Conservation (phyloP, 176 grass and related monocot species). For the Chrysopogon serrulatus region DNA sequence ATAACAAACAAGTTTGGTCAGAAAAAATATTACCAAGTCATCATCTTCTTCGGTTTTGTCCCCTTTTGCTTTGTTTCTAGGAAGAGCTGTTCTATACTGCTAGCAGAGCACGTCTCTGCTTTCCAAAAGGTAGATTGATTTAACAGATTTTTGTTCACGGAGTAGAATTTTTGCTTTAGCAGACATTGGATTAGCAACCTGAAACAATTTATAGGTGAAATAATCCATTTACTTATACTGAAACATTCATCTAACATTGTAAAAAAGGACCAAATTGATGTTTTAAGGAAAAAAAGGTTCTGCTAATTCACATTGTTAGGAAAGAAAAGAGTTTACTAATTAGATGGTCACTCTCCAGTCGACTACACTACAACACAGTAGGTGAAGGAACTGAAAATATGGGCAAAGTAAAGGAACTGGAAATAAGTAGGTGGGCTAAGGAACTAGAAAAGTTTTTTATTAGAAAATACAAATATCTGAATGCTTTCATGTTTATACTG, state of each 20-base stretch:
- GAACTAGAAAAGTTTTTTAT: not conserved
- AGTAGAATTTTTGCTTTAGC: conserved; percentile 91
- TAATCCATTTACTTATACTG: not conserved
- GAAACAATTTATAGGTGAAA: not conserved
- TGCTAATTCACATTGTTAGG: not conserved
- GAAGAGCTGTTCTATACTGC: conserved; percentile 87
- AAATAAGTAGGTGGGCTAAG: too few species aligned
- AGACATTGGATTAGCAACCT: conserved; percentile 96
- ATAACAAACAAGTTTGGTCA: not conserved
- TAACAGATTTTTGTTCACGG: conserved; percentile 70
- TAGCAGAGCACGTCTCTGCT: conserved; percentile 68
- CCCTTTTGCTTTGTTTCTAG: conserved; percentile 62
- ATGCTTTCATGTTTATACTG: not conserved
- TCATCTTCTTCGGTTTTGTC: conserved; percentile 66
- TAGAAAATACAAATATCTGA: not conserved
- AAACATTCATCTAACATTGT: not conserved
- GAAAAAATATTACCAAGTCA: conserved; percentile 47
- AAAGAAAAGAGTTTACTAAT: not conserved
- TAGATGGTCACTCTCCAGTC: not conserved
- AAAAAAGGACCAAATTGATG: not conserved
- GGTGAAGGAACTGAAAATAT: not conserved
- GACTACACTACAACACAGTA: not conserved
- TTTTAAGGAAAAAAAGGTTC: not conserved
- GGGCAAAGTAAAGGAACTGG: not conserved
- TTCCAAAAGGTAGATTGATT: conserved; percentile 71